Conservation (phyloP, 75 land plant species). For the Sequoia sempervirens region DNA sequence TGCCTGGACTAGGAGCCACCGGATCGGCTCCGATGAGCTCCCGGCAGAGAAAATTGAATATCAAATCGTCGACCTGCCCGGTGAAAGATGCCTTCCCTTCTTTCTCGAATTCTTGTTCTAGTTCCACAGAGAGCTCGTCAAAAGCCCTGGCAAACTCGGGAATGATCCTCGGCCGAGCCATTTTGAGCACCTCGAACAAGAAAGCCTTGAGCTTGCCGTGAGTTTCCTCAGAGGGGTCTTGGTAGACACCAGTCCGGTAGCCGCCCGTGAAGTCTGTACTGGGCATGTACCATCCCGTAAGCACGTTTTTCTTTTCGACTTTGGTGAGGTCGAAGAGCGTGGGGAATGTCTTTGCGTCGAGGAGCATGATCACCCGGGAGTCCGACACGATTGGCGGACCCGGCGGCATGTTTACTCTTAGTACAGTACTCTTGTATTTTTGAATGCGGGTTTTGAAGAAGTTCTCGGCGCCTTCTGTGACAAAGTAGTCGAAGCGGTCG, state of each 20-base stretch:
- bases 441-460: slow-evolving; percentile 51
- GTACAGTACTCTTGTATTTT: slow-evolving; percentile 74
- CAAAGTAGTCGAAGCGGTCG: slow-evolving; percentile 67
- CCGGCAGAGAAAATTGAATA: slow-evolving; percentile 62
- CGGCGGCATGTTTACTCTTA: slow-evolving; percentile 75
- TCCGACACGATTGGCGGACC: slow-evolving; percentile 57
- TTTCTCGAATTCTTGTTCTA: slow-evolving; percentile 41
- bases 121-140: slow-evolving; percentile 24
- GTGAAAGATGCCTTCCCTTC: slow-evolving; percentile 39
- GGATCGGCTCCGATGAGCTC: slow-evolving; percentile 47
- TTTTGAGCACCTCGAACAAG: slow-evolving; percentile 44
- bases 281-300: slow-evolving; percentile 80
- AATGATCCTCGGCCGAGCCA: slow-evolving; percentile 29
- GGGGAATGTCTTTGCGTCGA: slow-evolving; percentile 85
- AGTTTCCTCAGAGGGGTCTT: slow-evolving; percentile 72
- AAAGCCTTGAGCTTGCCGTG: slow-evolving; percentile 64
- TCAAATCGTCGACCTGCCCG: slow-evolving; percentile 32
- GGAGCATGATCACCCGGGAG: slow-evolving; percentile 57
- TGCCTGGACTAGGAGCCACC: slow-evolving; percentile 34
- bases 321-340: slow-evolving; percentile 63
- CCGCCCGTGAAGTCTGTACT: slow-evolving; percentile 66
- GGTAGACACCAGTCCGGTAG: slow-evolving; percentile 55
- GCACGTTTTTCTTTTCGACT: slow-evolving; percentile 59
- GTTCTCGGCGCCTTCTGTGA: slow-evolving; percentile 51
- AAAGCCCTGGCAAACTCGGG: slow-evolving; percentile 58